A percentile compares a stretch with the other conserved stretches of the same genome.
phyloP scores from a whole-genome alignment of 805 yeast genomes.

The Komagataella pseudopastoris region DNA sequence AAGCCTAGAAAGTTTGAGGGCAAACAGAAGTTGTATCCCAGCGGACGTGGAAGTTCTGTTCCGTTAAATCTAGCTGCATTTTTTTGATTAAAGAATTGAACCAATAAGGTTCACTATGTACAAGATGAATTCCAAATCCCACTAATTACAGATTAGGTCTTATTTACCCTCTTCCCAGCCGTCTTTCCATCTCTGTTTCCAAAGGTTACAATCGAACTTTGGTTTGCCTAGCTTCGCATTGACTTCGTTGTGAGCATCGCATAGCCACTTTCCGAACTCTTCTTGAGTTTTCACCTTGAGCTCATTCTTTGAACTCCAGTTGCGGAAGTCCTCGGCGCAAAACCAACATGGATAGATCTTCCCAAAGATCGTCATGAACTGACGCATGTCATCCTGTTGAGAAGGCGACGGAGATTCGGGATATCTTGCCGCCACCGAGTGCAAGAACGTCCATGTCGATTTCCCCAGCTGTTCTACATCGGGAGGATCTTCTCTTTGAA shows the following conservation, averaged over 20 bases:
- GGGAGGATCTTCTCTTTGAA: conserved; percentile 58
- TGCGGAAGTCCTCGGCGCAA: conserved; percentile 77
- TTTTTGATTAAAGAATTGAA: background rate
- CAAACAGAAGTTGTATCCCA: conserved; percentile 71
- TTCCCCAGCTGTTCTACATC: conserved; percentile 73
- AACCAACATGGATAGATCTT: conserved; percentile 86
- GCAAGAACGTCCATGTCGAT: conserved; percentile 87
- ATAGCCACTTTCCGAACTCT: conserved; percentile 79
- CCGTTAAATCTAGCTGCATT: conserved; percentile 50
- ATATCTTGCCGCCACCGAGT: conserved; percentile 79
- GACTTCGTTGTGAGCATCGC: conserved; percentile 93
- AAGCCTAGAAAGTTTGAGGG: conserved; percentile 75
- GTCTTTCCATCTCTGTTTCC: conserved; percentile 92
- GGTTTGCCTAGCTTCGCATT: conserved; percentile 79
- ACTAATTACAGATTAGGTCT: conserved; percentile 20
- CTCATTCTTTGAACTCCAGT: conserved; percentile 37
- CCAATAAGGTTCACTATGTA: conserved; percentile 17
- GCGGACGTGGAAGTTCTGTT: conserved; percentile 89
- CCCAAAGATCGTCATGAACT: conserved; percentile 59
- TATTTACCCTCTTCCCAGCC: conserved; percentile 72
- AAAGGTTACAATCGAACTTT: conserved; percentile 70
- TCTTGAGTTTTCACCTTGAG: conserved; percentile 58
- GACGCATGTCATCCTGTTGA: conserved; percentile 60
- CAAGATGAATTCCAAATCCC: conserved; percentile 21
- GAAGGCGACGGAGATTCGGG: conserved; percentile 51